These are phyloP conservation scores for Haberlea rhodopensis DNA, from an alignment of 257 asterid genomes.

Conservation along the genomic window DNA sequence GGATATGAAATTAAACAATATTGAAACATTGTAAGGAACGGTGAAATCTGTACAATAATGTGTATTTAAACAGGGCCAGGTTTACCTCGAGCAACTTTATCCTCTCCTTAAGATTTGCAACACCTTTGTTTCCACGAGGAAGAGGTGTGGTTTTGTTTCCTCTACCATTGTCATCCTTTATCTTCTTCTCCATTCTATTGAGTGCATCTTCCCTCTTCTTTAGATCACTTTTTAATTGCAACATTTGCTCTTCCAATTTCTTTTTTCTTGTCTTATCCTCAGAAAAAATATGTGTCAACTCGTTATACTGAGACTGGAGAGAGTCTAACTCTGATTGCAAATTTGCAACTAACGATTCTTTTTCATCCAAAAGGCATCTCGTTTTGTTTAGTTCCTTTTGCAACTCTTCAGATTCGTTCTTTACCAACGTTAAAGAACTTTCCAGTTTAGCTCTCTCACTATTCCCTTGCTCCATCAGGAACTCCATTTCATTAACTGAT, in stretches of 20 bases:
- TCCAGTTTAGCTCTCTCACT: slow-evolving; percentile 51
- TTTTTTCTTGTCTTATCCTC: slow-evolving; percentile 61
- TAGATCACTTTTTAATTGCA: slow-evolving; percentile 46
- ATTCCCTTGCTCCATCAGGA: slow-evolving; percentile 39
- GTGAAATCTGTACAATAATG: neutral
- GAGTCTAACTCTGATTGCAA: slow-evolving; percentile 49
- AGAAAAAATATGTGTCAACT: slow-evolving; percentile 34
- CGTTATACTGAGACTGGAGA: slow-evolving; percentile 45
- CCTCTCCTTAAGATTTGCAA: slow-evolving; percentile 65
- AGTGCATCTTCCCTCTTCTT: slow-evolving; percentile 64
- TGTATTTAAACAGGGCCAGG: slow-evolving; percentile 11
- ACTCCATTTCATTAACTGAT: slow-evolving; percentile 46
- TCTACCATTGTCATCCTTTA: slow-evolving; percentile 38
- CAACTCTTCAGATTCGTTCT: slow-evolving; percentile 37
- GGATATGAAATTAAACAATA: slow-evolving; percentile 10
- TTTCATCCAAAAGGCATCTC: slow-evolving; percentile 50
- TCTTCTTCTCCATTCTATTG: slow-evolving; percentile 60
- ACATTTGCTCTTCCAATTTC: slow-evolving; percentile 53
- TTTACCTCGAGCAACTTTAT: slow-evolving; percentile 83
- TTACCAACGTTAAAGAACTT: slow-evolving; percentile 33
- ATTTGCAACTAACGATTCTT: slow-evolving; percentile 39
- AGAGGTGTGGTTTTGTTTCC: slow-evolving; percentile 30
- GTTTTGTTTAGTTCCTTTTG: slow-evolving; percentile 40
- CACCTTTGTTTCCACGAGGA: slow-evolving; percentile 46
- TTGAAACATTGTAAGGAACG: slow-evolving; percentile 3